Evolutionary conservation across 352 stramenopile genomes (phyloP), one percentile per base, ranked within the genome.

Genomic region (Pythium dissimile): DNA sequence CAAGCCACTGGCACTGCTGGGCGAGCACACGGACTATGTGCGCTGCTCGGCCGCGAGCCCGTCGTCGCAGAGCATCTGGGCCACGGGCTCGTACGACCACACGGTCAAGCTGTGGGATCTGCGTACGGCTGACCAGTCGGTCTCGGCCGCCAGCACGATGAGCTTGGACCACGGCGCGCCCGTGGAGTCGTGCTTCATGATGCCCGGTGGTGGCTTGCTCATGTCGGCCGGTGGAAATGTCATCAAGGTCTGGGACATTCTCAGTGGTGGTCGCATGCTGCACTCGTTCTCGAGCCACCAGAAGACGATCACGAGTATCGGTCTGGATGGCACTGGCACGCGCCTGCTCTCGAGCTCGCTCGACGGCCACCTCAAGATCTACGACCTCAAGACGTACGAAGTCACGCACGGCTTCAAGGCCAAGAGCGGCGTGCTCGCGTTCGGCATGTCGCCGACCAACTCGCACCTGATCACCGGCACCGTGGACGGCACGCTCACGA

Each of bases 331-430:
- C 43, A 95, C 77, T 16, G 77, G 82, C 16, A 88, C 80, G n/a
- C 82, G 91, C 24, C 67, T 98, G n/a, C 67, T 98, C 48, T 91
- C 86, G 21, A 80, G 85, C 41, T 94, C 87, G 24, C 75, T 97
- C 8, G 93, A 98, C 56, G 90, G 92, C 24, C 88, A 97, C 62
- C 61, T 98, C 27, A 98, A 98, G 72, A 94, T 97, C 46, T 97
- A 97, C 70, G 86, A 96, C 67, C 50, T 96, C 30, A 86, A 93
- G 67, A 96, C 87, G 47, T 97, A 96, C 67, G 81, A 97, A 49
- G 83, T 97, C 35, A 75, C 80, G 13, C 80, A 96, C 50, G 88
- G 82, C 37, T 94, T 96, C 66, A 96, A 95, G 73, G 92, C 88
- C 69, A 83, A 84, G 59, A 86, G 77, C 47, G 82, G 81, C 34